These are phyloP conservation scores for Phylloporus scabripes DNA, from an alignment of 768 basidiomycete genomes.

Conservation along the genomic window DNA sequence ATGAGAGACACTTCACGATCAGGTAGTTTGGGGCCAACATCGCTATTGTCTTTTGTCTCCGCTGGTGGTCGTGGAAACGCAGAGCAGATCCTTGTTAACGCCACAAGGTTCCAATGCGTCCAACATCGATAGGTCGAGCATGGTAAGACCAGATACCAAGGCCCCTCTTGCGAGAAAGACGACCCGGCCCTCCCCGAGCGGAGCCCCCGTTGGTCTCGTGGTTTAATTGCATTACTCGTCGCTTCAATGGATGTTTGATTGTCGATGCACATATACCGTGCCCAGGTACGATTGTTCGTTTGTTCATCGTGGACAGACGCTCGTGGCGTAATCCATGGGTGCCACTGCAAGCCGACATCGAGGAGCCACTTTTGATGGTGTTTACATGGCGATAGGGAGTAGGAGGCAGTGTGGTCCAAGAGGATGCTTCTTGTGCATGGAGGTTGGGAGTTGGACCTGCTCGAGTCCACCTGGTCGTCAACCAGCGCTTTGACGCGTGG, in stretches of 20 bases:
- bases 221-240: neutral
- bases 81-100: neutral
- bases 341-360: neutral
- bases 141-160: neutral
- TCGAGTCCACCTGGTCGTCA: neutral
- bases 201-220: too few species aligned
- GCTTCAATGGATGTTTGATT: neutral
- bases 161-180: neutral
- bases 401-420: too few species aligned
- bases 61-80: neutral
- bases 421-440: neutral
- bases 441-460: neutral
- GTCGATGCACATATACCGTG: constrained; percentile 10
- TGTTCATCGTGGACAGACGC: neutral
- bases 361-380: neutral
- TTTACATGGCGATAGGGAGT: neutral
- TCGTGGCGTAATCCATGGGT: neutral
- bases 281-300: neutral
- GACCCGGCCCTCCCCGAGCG: too few species aligned
- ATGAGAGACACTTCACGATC: neutral
- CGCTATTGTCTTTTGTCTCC: neutral
- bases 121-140: neutral
- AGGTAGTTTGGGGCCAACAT: neutral
- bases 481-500: neutral
- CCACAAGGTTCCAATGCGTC: neutral